These are phyloP conservation scores for Arachis stenosperma DNA, from an alignment of 306 rosid genomes.

Conservation along the genomic window DNA sequence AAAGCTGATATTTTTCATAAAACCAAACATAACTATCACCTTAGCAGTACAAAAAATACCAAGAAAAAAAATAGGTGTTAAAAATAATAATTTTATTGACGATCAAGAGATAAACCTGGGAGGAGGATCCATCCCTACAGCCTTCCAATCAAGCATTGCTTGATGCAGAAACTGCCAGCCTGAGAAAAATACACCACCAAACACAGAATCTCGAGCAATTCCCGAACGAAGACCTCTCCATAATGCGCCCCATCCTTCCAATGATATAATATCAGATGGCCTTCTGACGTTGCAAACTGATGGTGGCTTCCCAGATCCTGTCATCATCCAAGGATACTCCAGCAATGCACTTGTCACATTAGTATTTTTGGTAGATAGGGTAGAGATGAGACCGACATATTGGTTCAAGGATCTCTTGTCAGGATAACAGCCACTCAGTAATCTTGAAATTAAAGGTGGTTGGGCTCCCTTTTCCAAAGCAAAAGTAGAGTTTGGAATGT, in stretches of 20 bases:
- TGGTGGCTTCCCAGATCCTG: conserved; percentile 89
- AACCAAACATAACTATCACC: conserved; percentile 9
- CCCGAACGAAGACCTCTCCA: conserved; percentile 92
- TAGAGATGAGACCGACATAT: conserved; percentile 71
- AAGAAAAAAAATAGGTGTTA: neutral
- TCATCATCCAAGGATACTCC: conserved; percentile 94
- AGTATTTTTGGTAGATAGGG: conserved; percentile 67
- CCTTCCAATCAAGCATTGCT: conserved; percentile 88
- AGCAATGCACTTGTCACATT: conserved; percentile 63
- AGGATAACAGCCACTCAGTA: conserved; percentile 65
- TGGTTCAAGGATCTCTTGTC: conserved; percentile 68
- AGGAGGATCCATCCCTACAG: conserved; percentile 75
- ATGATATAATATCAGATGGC: conserved; percentile 62
- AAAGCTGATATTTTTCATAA: conserved; percentile 9
- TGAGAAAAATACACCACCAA: conserved; percentile 82
- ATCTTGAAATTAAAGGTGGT: conserved; percentile 61
- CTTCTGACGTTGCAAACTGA: conserved; percentile 63
- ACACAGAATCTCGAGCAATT: conserved; percentile 81
- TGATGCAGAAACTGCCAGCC: conserved; percentile 87
- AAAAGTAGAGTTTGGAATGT: conserved; percentile 48
- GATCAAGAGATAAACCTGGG: conserved; percentile 69
- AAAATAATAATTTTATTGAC: conserved; percentile 10
- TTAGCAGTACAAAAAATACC: conserved; percentile 22
- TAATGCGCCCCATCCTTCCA: conserved; percentile 84
- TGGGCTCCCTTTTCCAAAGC: conserved; percentile 53